Conservation (phyloP, 2,329 filamentous ascomycete species). For the Exophiala oligosperma region DNA sequence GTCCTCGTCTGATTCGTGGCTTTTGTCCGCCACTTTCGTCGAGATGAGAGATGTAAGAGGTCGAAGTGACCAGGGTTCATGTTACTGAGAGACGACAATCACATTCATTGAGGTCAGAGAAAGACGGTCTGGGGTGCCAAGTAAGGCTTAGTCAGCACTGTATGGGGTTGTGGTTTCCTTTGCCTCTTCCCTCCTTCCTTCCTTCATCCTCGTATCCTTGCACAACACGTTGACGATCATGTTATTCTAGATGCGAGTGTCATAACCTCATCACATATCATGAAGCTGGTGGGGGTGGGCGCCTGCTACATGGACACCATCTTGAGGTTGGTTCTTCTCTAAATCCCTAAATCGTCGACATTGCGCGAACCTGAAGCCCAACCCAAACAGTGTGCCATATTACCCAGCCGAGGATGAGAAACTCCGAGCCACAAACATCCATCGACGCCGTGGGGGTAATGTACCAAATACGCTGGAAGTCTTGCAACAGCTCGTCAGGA, state of each 20-base stretch:
- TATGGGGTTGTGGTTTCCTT: too few relatives aligned
- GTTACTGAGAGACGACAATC: too few relatives aligned
- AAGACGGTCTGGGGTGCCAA: too few relatives aligned
- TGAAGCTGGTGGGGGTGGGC: slow-evolving; percentile 58
- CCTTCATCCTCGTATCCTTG: too few relatives aligned
- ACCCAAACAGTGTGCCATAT: neutral
- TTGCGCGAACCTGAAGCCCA: neutral
- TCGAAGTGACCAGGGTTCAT: too few relatives aligned
- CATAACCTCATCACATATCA: neutral
- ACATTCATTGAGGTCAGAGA: too few relatives aligned
- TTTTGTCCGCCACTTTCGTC: neutral
- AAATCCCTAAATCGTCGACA: slow-evolving; percentile 53
- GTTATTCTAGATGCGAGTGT: neutral
- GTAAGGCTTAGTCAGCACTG: too few relatives aligned
- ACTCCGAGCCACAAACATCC: slow-evolving; percentile 62
- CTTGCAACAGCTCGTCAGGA: slow-evolving; percentile 57
- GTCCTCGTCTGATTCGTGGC: neutral
- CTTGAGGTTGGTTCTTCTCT: slow-evolving; percentile 52
- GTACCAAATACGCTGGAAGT: slow-evolving; percentile 72
- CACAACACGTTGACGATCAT: neutral
- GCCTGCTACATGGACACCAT: slow-evolving; percentile 71
- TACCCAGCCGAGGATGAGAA: slow-evolving; percentile 65
- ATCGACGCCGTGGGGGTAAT: slow-evolving; percentile 69
- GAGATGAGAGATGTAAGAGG: neutral
- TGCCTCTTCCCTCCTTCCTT: too few relatives aligned